phyloP scores from a whole-genome alignment of 805 yeast species.

The Kodamaea neixiangensis region DNA sequence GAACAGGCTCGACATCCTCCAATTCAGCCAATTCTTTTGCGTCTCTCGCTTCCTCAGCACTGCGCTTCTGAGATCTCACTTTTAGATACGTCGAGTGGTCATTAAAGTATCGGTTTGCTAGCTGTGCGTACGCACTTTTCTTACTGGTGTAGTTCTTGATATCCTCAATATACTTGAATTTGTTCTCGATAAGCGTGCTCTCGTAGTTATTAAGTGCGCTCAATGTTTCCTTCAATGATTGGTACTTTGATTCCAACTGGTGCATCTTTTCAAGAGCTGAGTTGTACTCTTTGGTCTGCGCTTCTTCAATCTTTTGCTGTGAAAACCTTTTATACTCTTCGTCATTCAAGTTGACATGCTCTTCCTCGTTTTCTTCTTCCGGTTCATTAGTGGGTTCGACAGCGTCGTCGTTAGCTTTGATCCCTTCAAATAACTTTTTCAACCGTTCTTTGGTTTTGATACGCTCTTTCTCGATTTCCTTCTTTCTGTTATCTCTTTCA shows the following conservation, averaged over 20 bases:
- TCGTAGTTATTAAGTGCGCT: conserved; percentile 36
- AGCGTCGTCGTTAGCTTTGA: conserved; percentile 16
- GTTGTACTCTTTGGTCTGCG: conserved; percentile 22
- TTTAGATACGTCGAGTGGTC: conserved; percentile 48
- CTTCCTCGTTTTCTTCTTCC: conserved; percentile 5
- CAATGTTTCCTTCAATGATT: conserved; percentile 23
- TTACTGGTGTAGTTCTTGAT: conserved; percentile 14
- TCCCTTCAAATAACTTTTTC: conserved; percentile 45
- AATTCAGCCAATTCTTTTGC: conserved; percentile 28
- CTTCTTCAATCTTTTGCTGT: conserved; percentile 26
- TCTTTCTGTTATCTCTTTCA: conserved; percentile 53
- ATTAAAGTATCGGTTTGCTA: conserved; percentile 29
- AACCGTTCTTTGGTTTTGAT: conserved; percentile 49
- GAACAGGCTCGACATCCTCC: conserved; percentile 9
- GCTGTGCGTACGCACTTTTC: background rate
- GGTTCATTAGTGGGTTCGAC: background rate
- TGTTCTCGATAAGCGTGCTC: conserved; percentile 35
- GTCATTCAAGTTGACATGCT: conserved; percentile 20
- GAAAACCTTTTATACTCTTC: conserved; percentile 21
- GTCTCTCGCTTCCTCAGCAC: conserved; percentile 48
- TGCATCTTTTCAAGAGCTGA: conserved; percentile 17
- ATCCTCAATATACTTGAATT: conserved; percentile 36
- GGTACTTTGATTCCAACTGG: conserved; percentile 20
- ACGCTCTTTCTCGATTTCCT: conserved; percentile 50
- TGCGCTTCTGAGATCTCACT: conserved; percentile 34